Percentiles rank a stretch among this genome's conserved stretches.
phyloP scores from a whole-genome alignment of 2,329 filamentous ascomycete genomes.

The Aspergillus bombycis region DNA sequence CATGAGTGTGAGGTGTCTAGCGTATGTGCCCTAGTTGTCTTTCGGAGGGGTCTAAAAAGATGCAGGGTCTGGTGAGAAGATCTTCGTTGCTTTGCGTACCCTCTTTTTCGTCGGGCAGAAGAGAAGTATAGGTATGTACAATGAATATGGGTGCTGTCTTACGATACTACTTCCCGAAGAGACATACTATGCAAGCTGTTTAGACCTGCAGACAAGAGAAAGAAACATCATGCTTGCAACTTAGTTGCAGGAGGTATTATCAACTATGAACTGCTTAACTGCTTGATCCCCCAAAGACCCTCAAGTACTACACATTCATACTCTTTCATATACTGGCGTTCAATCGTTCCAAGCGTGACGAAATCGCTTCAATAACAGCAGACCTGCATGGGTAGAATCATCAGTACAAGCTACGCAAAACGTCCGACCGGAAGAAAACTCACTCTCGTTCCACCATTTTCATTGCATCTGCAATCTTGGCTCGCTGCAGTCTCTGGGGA shows the following conservation, averaged over 20 bases:
- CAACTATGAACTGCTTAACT: not conserved
- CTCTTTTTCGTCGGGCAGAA: not conserved
- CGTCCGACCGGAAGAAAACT: conserved; percentile 20
- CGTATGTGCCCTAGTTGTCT: not conserved
- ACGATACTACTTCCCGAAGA: not conserved
- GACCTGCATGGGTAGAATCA: conserved; percentile 31
- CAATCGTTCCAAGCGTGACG: conserved; percentile 44
- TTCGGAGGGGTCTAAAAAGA: not conserved
- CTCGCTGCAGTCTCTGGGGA: conserved; percentile 48
- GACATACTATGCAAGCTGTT: not conserved
- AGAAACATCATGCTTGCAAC: not conserved
- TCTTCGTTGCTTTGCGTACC: not conserved
- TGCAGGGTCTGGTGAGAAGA: not conserved
- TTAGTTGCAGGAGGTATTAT: not conserved
- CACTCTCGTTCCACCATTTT: conserved; percentile 54
- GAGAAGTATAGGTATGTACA: not conserved
- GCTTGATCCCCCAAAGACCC: too few relatives aligned
- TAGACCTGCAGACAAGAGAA: not conserved
- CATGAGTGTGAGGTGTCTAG: not conserved
- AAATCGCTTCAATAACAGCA: conserved; percentile 48
- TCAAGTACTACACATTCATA: not conserved
- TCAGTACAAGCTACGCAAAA: conserved; percentile 14
- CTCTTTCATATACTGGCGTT: conserved; percentile 36
- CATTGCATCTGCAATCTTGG: conserved; percentile 53
- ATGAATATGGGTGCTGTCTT: not conserved